phyloP scores from a whole-genome alignment of 768 basidiomycete species.

The Lentinula aciculospora region DNA sequence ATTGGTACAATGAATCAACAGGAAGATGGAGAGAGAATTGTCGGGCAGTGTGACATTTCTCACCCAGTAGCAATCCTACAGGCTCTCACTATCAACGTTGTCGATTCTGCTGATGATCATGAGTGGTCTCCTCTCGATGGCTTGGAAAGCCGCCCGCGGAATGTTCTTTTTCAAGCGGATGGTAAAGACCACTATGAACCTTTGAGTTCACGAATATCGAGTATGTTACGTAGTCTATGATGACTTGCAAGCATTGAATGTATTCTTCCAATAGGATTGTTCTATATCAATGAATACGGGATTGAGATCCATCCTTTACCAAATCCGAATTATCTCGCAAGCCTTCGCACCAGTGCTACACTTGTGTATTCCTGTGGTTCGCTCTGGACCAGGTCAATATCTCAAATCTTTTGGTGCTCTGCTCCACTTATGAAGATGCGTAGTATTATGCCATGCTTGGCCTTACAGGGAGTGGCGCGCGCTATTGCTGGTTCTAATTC shows the following conservation, averaged over 20 bases:
- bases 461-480: slow-evolving; percentile 72
- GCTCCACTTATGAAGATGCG: neutral
- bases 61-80: slow-evolving; percentile 62
- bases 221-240: slow-evolving; percentile 32
- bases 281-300: slow-evolving; percentile 88
- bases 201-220: slow-evolving; percentile 54
- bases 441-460: slow-evolving; percentile 90
- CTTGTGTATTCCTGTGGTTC: slow-evolving; percentile 93
- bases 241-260: neutral
- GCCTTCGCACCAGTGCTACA: slow-evolving; percentile 53
- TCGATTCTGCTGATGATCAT: slow-evolving; percentile 26
- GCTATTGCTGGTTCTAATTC: slow-evolving; percentile 70
- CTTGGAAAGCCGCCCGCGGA: slow-evolving; percentile 41
- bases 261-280: slow-evolving; percentile 44
- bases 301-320: slow-evolving; percentile 89
- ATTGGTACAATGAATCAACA: slow-evolving; percentile 17
- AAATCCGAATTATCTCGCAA: slow-evolving; percentile 72
- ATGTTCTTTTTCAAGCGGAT: slow-evolving; percentile 59
- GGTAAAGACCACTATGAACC: slow-evolving; percentile 50
- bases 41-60: slow-evolving; percentile 93
- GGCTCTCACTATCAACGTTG: slow-evolving; percentile 20
- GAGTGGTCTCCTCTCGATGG: slow-evolving; percentile 48
- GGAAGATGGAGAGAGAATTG: slow-evolving; percentile 72
- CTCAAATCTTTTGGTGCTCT: neutral
- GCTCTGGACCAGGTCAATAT: slow-evolving; percentile 78